phyloP scores from a whole-genome alignment of 345 rosid genomes.

The Dovyalis caffra region DNA sequence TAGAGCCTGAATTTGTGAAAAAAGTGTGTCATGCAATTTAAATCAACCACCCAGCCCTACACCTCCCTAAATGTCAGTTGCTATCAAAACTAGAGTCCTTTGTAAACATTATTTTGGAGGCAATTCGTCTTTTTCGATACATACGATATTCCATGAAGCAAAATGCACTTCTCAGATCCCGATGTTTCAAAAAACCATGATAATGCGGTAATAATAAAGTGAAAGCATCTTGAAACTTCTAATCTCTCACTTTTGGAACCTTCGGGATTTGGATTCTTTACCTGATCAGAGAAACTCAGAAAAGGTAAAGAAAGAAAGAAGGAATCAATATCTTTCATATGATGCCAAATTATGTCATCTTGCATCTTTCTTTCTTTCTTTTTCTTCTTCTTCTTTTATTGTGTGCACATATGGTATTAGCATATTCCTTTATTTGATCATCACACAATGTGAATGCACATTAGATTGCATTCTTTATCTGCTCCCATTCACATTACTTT shows the following conservation, averaged over 20 bases:
- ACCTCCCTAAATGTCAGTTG: background rate
- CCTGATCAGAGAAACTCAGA: constrained; percentile 6
- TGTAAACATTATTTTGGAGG: background rate
- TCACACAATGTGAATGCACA: background rate
- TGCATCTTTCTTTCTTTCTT: no score
- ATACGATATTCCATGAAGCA: constrained; percentile 1
- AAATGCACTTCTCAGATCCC: constrained; percentile 7
- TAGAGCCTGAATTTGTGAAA: background rate
- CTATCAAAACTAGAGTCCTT: background rate
- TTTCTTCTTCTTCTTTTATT: no score
- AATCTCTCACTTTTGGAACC: constrained; percentile 8
- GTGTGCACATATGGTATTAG: constrained; percentile 1
- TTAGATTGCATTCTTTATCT: background rate
- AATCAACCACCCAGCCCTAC: no score
- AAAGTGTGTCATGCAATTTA: background rate
- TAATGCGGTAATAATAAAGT: background rate
- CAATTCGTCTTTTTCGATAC: background rate
- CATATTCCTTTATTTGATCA: background rate
- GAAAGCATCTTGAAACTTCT: constrained; percentile 6
- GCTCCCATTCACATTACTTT: constrained; percentile 9
- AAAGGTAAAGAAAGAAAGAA: background rate
- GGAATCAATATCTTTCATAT: constrained; percentile 4
- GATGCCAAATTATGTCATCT: constrained; percentile 9
- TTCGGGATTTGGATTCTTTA: constrained; percentile 18
- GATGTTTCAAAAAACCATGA: background rate